Evolutionary conservation across 1,284 basidiomycete species (phyloP).

Genomic region (Inonotus hispidus): DNA sequence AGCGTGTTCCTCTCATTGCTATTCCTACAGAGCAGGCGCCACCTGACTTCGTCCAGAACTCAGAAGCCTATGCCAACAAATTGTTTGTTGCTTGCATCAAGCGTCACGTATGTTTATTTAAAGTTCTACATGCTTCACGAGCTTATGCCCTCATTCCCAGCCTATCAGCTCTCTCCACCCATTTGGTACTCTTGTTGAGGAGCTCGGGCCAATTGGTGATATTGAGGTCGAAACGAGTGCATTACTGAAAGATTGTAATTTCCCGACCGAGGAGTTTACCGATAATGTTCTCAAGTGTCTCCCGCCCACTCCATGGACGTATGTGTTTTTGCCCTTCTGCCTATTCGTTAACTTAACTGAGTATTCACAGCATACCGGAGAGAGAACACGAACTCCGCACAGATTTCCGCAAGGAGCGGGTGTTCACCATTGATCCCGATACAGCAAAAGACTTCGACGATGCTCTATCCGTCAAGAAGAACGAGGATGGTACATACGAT

Average conservation of each 20-base stretch:
- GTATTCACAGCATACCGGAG: slow-evolving; percentile 71
- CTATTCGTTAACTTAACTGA: background rate
- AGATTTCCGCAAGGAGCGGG: slow-evolving; percentile 79
- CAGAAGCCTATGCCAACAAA: slow-evolving; percentile 85
- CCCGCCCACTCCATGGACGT: slow-evolving; percentile 92
- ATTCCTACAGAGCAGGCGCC: slow-evolving; percentile 99
- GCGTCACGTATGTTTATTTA: slow-evolving; percentile 57
- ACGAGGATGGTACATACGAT: slow-evolving; percentile 88
- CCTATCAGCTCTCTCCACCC: slow-evolving; percentile 96
- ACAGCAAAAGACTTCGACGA: slow-evolving; percentile 93
- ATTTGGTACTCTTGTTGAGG: slow-evolving; percentile 97
- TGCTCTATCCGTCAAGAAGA: slow-evolving; percentile 82
- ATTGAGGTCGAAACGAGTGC: slow-evolving; percentile 98
- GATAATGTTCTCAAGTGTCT: slow-evolving; percentile 95
- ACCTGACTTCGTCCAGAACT: slow-evolving; percentile 91
- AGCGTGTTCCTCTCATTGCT: slow-evolving; percentile 97
- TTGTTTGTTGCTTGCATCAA: slow-evolving; percentile 99
- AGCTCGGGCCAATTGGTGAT: slow-evolving; percentile 97
- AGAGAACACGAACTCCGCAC: slow-evolving; percentile 83
- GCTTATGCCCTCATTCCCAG: slow-evolving; percentile 32
- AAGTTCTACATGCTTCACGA: slow-evolving; percentile 10
- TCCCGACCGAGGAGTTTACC: slow-evolving; percentile 90
- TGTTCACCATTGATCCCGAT: slow-evolving; percentile 93
- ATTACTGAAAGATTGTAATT: slow-evolving; percentile 96
- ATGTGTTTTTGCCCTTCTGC: slow-evolving; percentile 31